A percentile compares a stretch with the other conserved stretches of the same genome.
phyloP scores from a whole-genome alignment of 306 rosid genomes.

The Citrullus colocynthis region DNA sequence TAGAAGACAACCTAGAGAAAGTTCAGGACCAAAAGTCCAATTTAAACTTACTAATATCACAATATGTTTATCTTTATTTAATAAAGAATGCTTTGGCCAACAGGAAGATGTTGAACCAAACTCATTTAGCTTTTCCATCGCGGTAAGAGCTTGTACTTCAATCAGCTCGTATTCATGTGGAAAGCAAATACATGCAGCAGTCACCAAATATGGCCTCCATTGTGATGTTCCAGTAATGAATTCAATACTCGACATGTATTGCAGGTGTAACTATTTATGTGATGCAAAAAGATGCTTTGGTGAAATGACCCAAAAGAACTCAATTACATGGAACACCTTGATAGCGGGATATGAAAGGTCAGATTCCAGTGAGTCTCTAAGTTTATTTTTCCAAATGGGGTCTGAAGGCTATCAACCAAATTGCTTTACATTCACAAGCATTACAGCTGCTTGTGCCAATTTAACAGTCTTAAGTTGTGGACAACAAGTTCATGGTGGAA shows the following conservation, averaged over 20 bases:
- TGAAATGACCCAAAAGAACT: constrained; percentile 41
- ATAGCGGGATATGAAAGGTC: constrained; percentile 52
- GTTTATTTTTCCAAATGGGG: constrained; percentile 45
- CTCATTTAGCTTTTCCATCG: constrained; percentile 63
- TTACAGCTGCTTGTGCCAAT: constrained; percentile 53
- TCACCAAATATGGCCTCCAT: constrained; percentile 41
- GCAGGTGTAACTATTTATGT: constrained; percentile 40
- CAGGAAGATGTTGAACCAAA: constrained; percentile 60
- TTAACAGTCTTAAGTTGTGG: constrained; percentile 47
- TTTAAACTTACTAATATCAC: neutral
- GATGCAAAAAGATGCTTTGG: constrained; percentile 48
- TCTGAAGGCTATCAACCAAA: constrained; percentile 43
- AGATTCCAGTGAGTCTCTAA: constrained; percentile 41
- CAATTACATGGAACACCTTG: constrained; percentile 68
- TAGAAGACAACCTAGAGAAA: neutral
- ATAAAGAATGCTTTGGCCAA: constrained; percentile 17
- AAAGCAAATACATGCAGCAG: constrained; percentile 58
- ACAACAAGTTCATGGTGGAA: constrained; percentile 61
- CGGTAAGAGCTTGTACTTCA: constrained; percentile 58
- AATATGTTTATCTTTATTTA: neutral
- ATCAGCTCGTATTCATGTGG: constrained; percentile 32
- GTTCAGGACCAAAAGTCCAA: neutral
- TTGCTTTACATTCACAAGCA: constrained; percentile 54
- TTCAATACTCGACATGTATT: constrained; percentile 67
- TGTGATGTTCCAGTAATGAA: constrained; percentile 58